Base-by-base conservation (phyloP, 345 rosid genomes). In the Eucalyptus leucophloia region DNA sequence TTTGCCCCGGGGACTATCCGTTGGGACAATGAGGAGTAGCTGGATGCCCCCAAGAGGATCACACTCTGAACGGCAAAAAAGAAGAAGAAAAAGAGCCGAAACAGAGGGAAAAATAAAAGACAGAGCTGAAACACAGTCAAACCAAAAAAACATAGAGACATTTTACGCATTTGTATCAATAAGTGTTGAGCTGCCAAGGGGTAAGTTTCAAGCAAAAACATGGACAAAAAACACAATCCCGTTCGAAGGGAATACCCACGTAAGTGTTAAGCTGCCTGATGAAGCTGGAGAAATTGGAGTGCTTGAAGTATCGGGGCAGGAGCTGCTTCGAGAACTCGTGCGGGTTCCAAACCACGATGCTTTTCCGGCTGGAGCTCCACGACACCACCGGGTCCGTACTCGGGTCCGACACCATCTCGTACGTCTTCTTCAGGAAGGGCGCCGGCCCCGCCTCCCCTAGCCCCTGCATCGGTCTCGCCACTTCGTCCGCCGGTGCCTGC, bases 281-380 rank as follows among this genome's bases (percentile, higher is more conserved):
- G 89, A 96, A 96, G 91, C 96, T 96, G 44, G 98, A 92, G 92
- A 96, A 96, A 65, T 96, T 96, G 45, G 87, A 93, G 94, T 95
- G 98, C 91, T 95, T 96, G 92, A 96, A 96, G 92, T 92, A 95
- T 89, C 92, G 93, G 2, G 96, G 96, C 47, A 96, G 95, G 9
- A 95, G 90, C 54, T 34, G 85, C 83, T 90, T 91, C 0, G 96
- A 92, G 90, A 95, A 92, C 87, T 88, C 86, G 53, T 91, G 91
- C 42, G 91, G 87, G 88, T 95, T 94, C 97, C 94, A 94, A 30
- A 95, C 92, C 34, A 94, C 91, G 91, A 94, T 94, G 95, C 94
- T 94, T 12, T 88, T 67, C 8, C 92, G 91, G 86, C 87, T 93
- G 62, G 60, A 53, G 82, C 93, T 92, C 96, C 97, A 94, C 28